Evolutionary conservation across 192 early-diverging fungal genomes (phyloP).

Genomic region (Entomortierella parvispora): DNA sequence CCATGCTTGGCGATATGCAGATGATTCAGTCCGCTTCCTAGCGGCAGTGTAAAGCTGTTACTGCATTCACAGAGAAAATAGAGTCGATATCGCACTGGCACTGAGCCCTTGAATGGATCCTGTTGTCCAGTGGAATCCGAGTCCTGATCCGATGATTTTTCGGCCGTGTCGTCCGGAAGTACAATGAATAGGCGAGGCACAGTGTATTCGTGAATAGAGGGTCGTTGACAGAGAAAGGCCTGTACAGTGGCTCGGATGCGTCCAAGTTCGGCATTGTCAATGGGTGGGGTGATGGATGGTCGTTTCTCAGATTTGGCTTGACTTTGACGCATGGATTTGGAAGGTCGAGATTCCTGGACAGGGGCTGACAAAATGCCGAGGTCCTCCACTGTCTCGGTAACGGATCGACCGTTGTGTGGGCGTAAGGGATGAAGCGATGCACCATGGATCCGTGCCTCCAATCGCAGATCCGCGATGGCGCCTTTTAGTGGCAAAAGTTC

Average conservation of each 20-base stretch:
- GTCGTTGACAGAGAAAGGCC: conserved; percentile 21
- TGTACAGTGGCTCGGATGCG: conserved; percentile 22
- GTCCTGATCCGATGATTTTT: neutral
- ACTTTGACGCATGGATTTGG: neutral
- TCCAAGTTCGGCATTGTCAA: conserved; percentile 10
- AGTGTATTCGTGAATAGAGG: conserved; percentile 43
- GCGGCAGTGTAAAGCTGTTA: conserved; percentile 32
- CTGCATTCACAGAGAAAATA: conserved; percentile 48
- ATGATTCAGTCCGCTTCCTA: conserved; percentile 47
- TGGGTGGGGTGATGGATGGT: neutral
- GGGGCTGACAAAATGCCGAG: too few species aligned
- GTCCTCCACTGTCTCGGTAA: too few species aligned
- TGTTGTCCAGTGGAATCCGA: neutral
- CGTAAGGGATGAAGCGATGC: too few species aligned
- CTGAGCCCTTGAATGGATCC: neutral
- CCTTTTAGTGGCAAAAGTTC: neutral
- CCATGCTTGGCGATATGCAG: conserved; percentile 49
- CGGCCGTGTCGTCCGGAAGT: conserved; percentile 10
- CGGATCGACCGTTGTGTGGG: too few species aligned
- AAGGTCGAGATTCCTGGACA: too few species aligned
- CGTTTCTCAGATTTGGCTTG: neutral
- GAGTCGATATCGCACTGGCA: conserved; percentile 16
- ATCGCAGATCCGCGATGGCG: neutral
- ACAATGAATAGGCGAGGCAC: conserved; percentile 40
- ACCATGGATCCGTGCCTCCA: too few species aligned